phyloP scores from a whole-genome alignment of 805 yeast genomes.

The Priceomyces melissophilus region DNA sequence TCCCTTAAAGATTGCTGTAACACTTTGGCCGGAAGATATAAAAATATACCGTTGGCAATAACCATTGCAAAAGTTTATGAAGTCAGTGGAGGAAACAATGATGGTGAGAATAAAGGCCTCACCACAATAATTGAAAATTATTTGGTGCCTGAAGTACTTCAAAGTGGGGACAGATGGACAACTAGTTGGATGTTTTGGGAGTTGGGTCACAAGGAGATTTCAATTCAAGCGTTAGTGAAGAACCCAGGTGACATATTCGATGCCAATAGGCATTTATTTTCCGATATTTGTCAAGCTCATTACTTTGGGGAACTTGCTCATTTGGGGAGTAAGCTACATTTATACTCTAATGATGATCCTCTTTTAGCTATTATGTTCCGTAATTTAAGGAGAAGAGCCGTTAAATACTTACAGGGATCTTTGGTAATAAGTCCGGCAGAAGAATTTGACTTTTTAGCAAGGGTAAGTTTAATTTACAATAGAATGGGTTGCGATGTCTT shows the following conservation, averaged over 20 bases:
- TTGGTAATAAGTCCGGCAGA: constrained; percentile 35
- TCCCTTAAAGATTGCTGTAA: constrained; percentile 73
- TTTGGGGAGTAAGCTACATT: constrained; percentile 16
- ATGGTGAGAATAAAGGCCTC: constrained; percentile 1
- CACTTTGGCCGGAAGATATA: constrained; percentile 63
- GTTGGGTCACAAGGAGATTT: constrained; percentile 31
- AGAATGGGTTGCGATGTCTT: constrained; percentile 92
- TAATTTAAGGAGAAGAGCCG: constrained; percentile 52
- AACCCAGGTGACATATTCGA: constrained; percentile 41
- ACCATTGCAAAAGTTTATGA: constrained; percentile 74
- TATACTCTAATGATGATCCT: constrained; percentile 73
- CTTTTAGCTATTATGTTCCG: constrained; percentile 66
- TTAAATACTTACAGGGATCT: constrained; percentile 50
- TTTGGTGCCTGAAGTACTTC: constrained; percentile 55
- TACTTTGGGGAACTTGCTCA: constrained; percentile 4
- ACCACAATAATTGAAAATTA: constrained; percentile 45
- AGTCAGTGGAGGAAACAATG: constrained; percentile 15
- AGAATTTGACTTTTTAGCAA: constrained; percentile 62
- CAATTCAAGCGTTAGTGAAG: constrained; percentile 65
- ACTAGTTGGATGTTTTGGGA: constrained; percentile 80
- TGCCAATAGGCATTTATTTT: constrained; percentile 17
- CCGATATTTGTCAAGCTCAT: constrained; percentile 16
- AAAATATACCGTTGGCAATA: constrained; percentile 71
- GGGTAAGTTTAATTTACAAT: constrained; percentile 63
- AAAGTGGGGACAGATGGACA: constrained; percentile 73